phyloP scores from a whole-genome alignment of 2,329 filamentous ascomycete species.

The Venturia nashicola region DNA sequence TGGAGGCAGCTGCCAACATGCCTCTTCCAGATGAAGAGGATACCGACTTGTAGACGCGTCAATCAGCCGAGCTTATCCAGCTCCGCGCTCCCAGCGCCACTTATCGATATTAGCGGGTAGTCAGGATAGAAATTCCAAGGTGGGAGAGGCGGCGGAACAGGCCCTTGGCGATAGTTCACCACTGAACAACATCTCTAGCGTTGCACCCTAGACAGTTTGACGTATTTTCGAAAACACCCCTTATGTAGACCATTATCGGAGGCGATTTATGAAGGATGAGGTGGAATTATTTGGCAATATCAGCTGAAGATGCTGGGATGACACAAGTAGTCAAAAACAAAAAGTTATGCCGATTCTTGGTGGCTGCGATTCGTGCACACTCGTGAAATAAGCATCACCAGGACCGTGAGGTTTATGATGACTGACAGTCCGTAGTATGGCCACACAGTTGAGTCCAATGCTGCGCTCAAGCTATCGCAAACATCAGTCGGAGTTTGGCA shows the following conservation, averaged over 20 bases:
- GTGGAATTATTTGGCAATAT: background rate
- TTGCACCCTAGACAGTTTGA: conserved; percentile 4
- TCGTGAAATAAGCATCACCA: too few relatives aligned
- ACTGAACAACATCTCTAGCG: background rate
- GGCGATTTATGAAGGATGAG: conserved; percentile 2
- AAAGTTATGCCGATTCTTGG: background rate
- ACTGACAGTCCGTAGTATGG: too few relatives aligned
- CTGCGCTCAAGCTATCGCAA: too few relatives aligned
- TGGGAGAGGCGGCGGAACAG: background rate
- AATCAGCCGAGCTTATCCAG: background rate
- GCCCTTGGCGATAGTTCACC: background rate
- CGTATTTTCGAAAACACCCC: conserved; percentile 1
- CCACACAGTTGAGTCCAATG: too few relatives aligned
- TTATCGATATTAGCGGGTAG: background rate
- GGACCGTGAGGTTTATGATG: too few relatives aligned
- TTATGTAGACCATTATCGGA: conserved; percentile 2
- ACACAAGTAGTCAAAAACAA: too few relatives aligned
- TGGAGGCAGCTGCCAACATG: conserved; percentile 65
- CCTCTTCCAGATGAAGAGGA: conserved; percentile 94
- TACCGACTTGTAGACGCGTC: conserved; percentile 39
- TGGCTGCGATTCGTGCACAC: background rate
- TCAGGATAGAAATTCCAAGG: background rate
- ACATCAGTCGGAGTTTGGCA: too few relatives aligned
- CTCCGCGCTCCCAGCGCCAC: conserved; percentile 2
- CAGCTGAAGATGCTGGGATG: background rate